These are phyloP conservation scores for Blastobotrys robertii DNA, from an alignment of 805 yeast species.

Conservation along the genomic window DNA sequence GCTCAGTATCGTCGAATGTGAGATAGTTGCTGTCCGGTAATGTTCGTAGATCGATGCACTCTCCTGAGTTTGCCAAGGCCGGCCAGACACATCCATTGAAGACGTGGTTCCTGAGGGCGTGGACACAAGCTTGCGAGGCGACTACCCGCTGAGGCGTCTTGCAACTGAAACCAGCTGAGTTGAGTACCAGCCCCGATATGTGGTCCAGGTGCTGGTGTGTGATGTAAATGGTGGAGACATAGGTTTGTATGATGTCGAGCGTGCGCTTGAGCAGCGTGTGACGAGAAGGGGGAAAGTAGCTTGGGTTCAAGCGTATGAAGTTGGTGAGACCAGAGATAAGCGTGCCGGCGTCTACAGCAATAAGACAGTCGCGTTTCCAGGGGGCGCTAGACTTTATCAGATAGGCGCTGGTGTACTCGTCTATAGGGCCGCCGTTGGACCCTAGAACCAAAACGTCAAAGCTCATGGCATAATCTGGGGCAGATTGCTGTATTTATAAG, in stretches of 20 bases:
- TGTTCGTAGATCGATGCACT: conserved; percentile 9
- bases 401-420: conserved; percentile 57
- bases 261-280: not conserved
- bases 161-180: conserved; percentile 47
- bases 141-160: conserved; percentile 35
- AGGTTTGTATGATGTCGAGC: not conserved
- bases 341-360: conserved; percentile 74
- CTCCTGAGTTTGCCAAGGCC: no score
- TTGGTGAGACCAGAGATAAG: conserved; percentile 44
- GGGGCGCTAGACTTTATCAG: conserved; percentile 47
- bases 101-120: conserved; percentile 42
- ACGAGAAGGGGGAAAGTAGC: no score
- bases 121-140: conserved; percentile 45
- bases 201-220: conserved; percentile 88
- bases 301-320: no score
- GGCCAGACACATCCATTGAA: conserved; percentile 85
- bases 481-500: no score
- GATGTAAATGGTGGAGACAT: conserved; percentile 28
- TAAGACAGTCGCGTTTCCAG: conserved; percentile 35
- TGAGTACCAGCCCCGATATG: conserved; percentile 54
- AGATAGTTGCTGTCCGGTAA: conserved; percentile 3
- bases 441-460: conserved; percentile 34
- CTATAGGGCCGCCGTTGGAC: conserved; percentile 78
- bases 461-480: no score
- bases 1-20: not conserved